Percentiles rank a stretch among this genome's conserved stretches.
Evolutionary conservation across 2,329 filamentous ascomycete species (phyloP).

Genomic region (Sphaerulina populicola): DNA sequence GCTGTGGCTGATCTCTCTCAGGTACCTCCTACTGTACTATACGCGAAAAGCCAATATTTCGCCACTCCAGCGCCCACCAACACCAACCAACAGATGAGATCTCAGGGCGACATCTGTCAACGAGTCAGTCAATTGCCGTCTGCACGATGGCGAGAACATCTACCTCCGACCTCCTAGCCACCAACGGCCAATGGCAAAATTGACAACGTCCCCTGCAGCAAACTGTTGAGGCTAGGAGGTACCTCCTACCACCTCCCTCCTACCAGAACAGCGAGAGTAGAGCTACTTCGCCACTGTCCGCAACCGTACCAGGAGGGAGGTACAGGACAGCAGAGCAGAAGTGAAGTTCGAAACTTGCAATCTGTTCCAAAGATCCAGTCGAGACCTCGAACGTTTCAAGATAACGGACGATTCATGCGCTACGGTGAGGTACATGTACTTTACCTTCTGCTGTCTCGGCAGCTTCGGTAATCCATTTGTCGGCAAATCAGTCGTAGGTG

Average conservation of each 20-base stretch:
- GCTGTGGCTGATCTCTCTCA: neutral
- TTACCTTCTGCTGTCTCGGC: no score
- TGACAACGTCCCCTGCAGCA: neutral
- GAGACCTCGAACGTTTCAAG: neutral
- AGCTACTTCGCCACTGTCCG: neutral
- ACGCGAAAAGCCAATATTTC: neutral
- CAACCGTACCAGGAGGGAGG: neutral
- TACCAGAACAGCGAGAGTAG: neutral
- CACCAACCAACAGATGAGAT: neutral
- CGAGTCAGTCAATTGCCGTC: neutral
- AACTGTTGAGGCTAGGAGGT: neutral
- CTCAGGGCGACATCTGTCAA: neutral
- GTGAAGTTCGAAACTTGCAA: neutral
- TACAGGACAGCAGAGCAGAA: neutral
- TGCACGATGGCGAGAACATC: neutral
- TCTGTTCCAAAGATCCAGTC: neutral
- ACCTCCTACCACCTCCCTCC: no score
- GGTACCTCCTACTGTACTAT: no score
- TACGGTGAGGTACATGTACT: neutral
- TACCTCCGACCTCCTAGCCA: no score
- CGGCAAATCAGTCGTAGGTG: no score
- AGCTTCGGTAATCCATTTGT: no score
- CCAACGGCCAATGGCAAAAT: neutral
- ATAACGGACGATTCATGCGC: neutral
- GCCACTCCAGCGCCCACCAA: neutral